Evolutionary conservation across 345 rosid genomes (phyloP).

Genomic region (Boechera stricta): DNA sequence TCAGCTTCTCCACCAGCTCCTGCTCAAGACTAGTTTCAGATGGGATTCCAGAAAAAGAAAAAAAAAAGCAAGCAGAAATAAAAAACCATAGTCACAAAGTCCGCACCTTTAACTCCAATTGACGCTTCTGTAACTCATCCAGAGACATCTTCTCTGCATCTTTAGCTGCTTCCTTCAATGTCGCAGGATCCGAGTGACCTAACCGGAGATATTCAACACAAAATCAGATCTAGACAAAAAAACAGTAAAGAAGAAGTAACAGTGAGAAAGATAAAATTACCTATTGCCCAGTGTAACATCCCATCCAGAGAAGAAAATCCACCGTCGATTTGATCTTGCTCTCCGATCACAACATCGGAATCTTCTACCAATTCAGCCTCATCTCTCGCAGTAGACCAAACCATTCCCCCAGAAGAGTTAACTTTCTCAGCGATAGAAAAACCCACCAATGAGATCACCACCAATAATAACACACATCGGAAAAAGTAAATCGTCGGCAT

Average conservation of each 20-base stretch:
- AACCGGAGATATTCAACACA: background rate
- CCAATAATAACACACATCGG: constrained; percentile 22
- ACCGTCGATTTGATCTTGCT: constrained; percentile 69
- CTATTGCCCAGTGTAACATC: constrained; percentile 98
- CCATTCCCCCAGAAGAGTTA: constrained; percentile 54
- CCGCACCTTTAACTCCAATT: constrained; percentile 71
- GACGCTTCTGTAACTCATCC: constrained; percentile 77
- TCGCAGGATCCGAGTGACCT: constrained; percentile 91
- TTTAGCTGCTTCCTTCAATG: constrained; percentile 74
- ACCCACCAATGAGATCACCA: constrained; percentile 30
- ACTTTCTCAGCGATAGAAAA: constrained; percentile 47
- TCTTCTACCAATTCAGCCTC: constrained; percentile 62
- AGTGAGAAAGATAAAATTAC: constrained; percentile 39
- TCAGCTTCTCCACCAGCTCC: constrained; percentile 83
- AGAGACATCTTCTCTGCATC: constrained; percentile 68
- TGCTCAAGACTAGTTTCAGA: constrained; percentile 31
- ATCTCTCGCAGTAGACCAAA: constrained; percentile 74
- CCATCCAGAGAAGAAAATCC: constrained; percentile 94
- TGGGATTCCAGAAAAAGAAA: background rate
- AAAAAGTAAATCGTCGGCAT: constrained; percentile 3
- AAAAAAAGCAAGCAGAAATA: background rate
- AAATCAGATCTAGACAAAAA: constrained; percentile 23
- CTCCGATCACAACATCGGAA: constrained; percentile 51
- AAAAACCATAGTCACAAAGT: background rate
- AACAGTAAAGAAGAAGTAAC: background rate